Evolutionary conservation across 306 rosid species (phyloP).

Genomic region (Rosa multiflora): DNA sequence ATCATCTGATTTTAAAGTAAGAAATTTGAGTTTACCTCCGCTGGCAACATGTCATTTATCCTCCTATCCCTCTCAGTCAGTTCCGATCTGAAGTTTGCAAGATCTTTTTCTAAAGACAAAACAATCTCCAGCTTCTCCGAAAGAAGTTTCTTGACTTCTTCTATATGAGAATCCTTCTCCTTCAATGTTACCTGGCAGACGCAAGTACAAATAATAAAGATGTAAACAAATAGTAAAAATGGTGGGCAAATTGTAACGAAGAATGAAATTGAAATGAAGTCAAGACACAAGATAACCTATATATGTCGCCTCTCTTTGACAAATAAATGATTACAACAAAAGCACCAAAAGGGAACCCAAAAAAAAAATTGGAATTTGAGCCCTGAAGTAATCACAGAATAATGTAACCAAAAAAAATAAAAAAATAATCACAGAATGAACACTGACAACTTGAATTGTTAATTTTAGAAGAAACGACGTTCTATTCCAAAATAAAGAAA

Average conservation of each 20-base stretch:
- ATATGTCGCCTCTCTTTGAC: background rate
- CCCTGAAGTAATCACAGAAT: background rate
- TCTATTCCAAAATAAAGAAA: background rate
- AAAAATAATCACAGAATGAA: background rate
- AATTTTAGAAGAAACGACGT: background rate
- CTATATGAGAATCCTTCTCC: constrained; percentile 61
- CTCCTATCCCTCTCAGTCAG: constrained; percentile 67
- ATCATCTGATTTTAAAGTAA: background rate
- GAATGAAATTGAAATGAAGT: background rate
- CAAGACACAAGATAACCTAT: background rate
- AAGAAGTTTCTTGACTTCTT: constrained; percentile 50
- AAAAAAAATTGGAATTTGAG: background rate
- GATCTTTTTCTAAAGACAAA: constrained; percentile 61
- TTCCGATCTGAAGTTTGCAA: constrained; percentile 59
- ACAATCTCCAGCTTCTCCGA: constrained; percentile 54
- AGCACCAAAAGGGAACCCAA: background rate
- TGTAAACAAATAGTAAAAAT: background rate
- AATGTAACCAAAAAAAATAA: too few species aligned
- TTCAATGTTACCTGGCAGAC: constrained; percentile 60
- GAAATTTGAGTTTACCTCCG: constrained; percentile 54
- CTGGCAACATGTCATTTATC: constrained; percentile 49
- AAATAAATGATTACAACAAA: background rate
- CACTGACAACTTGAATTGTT: background rate
- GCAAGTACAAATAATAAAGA: background rate
- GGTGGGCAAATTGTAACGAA: background rate